Conservation (phyloP, 2,329 filamentous ascomycete genomes). For the Pseudogymnoascus sp. region DNA sequence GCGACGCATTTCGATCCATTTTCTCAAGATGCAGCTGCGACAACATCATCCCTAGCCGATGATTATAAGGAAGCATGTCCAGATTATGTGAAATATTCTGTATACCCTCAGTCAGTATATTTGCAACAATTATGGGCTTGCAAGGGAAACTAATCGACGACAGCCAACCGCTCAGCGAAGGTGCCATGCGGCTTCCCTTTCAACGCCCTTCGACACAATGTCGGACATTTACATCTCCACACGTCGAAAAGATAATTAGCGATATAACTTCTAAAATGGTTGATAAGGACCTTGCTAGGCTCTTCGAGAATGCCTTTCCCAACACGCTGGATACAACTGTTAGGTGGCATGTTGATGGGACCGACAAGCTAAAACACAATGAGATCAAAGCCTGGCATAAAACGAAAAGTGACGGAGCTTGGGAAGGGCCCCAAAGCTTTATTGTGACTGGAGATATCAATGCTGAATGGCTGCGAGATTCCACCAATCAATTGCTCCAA, state of each 20-base stretch:
- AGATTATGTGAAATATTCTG: constrained; percentile 28
- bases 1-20: background rate
- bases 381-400: constrained; percentile 31
- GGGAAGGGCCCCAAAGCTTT: constrained; percentile 83
- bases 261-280: constrained; percentile 72
- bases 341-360: constrained; percentile 56
- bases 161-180: constrained; percentile 71
- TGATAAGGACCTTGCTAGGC: constrained; percentile 77
- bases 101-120: constrained; percentile 9
- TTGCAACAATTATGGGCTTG: constrained; percentile 12
- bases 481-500: constrained; percentile 84
- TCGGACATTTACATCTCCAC: constrained; percentile 78
- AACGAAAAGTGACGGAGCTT: constrained; percentile 48
- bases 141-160: constrained; percentile 21
- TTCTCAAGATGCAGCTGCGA: background rate
- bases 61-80: constrained; percentile 23
- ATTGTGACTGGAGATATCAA: constrained; percentile 91
- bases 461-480: constrained; percentile 86
- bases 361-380: constrained; percentile 28
- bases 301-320: constrained; percentile 94
- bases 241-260: constrained; percentile 80
- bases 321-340: constrained; percentile 67
- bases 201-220: constrained; percentile 75
- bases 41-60: background rate
- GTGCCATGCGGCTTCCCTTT: constrained; percentile 71